Conservation (phyloP, 2,329 filamentous ascomycete species). For the Bipolaris zeicola region DNA sequence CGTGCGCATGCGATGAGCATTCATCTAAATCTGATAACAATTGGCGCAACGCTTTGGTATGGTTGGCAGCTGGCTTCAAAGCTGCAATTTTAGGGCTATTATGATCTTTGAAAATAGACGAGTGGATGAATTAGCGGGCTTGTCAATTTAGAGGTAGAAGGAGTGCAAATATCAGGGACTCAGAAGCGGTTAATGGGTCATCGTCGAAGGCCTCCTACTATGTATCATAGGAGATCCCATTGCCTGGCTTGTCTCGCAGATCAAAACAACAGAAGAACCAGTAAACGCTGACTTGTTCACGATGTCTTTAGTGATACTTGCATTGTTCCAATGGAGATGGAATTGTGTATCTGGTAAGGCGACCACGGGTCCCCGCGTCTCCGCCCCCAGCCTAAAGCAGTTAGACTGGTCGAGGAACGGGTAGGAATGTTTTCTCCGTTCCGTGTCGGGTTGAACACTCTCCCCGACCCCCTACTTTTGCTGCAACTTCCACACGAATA, state of each 20-base stretch:
- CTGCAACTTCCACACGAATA: not conserved
- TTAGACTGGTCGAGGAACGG: constrained; percentile 10
- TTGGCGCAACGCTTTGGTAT: constrained; percentile 40
- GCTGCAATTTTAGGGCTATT: not conserved
- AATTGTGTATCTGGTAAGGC: not conserved
- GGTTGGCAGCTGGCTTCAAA: constrained; percentile 11
- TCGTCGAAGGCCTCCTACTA: not conserved
- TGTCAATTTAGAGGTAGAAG: no score
- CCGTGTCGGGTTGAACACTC: constrained; percentile 3
- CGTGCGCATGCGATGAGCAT: constrained; percentile 51
- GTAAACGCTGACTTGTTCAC: not conserved
- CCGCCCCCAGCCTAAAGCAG: not conserved
- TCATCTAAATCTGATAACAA: constrained; percentile 50
- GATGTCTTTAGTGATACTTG: not conserved
- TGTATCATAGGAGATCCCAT: not conserved
- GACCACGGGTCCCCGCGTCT: not conserved
- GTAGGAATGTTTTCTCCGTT: constrained; percentile 10
- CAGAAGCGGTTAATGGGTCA: not conserved
- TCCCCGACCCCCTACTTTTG: not conserved
- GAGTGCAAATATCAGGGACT: not conserved
- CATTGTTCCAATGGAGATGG: not conserved
- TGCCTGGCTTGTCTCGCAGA: no score
- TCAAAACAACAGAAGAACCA: not conserved
- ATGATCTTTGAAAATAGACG: not conserved
- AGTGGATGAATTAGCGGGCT: no score